These are phyloP conservation scores for Monilinia polystroma DNA, from an alignment of 2,329 filamentous ascomycete species.

Conservation along the genomic window DNA sequence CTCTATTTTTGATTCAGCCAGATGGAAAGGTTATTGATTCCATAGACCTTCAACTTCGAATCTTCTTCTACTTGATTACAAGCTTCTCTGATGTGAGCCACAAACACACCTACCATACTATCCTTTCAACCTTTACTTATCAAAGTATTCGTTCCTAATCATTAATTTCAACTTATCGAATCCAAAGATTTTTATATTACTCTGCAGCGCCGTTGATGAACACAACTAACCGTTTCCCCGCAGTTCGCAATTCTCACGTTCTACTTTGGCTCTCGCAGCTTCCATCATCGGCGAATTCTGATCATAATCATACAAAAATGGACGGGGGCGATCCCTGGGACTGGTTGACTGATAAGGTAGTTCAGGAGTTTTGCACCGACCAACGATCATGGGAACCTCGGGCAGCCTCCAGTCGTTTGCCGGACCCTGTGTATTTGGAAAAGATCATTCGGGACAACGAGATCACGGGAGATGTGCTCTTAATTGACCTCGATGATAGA, in stretches of 20 bases:
- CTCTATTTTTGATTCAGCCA: neutral
- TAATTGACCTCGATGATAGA: constrained; percentile 32
- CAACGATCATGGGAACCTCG: constrained; percentile 49
- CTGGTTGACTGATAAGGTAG: constrained; percentile 69
- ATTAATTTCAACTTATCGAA: neutral
- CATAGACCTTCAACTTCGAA: neutral
- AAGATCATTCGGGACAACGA: constrained; percentile 57
- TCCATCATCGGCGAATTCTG: neutral
- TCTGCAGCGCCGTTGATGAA: constrained; percentile 5
- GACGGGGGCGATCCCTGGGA: constrained; percentile 63
- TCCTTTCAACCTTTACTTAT: neutral
- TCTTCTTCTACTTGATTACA: no score
- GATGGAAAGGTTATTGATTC: neutral
- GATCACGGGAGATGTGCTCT: constrained; percentile 43
- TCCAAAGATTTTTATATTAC: neutral
- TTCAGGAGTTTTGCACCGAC: constrained; percentile 61
- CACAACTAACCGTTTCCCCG: constrained; percentile 5
- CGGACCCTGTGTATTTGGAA: constrained; percentile 55
- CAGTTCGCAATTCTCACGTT: constrained; percentile 10
- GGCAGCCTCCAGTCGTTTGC: constrained; percentile 40
- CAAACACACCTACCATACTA: neutral
- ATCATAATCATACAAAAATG: constrained; percentile 13
- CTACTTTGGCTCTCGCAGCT: constrained; percentile 17
- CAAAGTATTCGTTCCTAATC: neutral
- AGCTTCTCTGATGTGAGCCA: neutral